These are phyloP conservation scores for Cladophialophora carrionii DNA, from an alignment of 2,329 filamentous ascomycete species.

Conservation along the genomic window DNA sequence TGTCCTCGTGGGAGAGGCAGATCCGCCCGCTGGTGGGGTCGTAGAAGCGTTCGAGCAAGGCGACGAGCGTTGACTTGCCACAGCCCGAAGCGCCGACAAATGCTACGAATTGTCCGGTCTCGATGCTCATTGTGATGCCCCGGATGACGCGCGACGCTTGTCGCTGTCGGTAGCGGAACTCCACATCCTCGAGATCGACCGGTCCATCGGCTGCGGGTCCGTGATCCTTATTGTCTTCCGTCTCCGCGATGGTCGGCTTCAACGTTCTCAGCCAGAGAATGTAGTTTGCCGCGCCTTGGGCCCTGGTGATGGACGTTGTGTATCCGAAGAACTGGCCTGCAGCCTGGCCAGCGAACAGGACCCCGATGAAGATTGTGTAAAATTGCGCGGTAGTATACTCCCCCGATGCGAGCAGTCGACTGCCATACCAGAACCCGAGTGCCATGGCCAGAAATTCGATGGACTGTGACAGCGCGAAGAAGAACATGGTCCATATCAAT, in stretches of 20 bases:
- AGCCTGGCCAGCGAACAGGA: constrained; percentile 46
- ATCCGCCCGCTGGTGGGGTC: constrained; percentile 67
- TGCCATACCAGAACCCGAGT: constrained; percentile 62
- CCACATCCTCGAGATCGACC: constrained; percentile 52
- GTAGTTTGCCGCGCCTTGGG: constrained; percentile 55
- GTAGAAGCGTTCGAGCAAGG: constrained; percentile 68
- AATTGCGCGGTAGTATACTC: constrained; percentile 49
- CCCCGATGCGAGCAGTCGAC: constrained; percentile 57
- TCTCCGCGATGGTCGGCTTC: constrained; percentile 51
- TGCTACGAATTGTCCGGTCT: constrained; percentile 57
- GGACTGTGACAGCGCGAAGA: constrained; percentile 43
- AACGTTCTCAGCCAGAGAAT: constrained; percentile 54
- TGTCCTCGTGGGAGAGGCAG: constrained; percentile 64
- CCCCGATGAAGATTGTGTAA: constrained; percentile 52
- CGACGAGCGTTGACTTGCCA: constrained; percentile 70
- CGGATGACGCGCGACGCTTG: constrained; percentile 40
- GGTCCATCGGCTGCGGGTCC: constrained; percentile 47
- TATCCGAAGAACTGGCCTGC: constrained; percentile 42
- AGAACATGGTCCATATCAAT: constrained; percentile 39
- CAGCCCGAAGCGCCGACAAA: constrained; percentile 62
- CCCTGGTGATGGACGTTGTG: constrained; percentile 56
- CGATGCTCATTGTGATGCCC: constrained; percentile 45
- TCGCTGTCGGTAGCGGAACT: constrained; percentile 44
- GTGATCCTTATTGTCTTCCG: constrained; percentile 46
- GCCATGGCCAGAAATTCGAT: constrained; percentile 41